Evolutionary conservation across 805 yeast genomes (phyloP), one percentile per base, ranked within the genome.

Genomic region (Candida pseudoglaebosa): DNA sequence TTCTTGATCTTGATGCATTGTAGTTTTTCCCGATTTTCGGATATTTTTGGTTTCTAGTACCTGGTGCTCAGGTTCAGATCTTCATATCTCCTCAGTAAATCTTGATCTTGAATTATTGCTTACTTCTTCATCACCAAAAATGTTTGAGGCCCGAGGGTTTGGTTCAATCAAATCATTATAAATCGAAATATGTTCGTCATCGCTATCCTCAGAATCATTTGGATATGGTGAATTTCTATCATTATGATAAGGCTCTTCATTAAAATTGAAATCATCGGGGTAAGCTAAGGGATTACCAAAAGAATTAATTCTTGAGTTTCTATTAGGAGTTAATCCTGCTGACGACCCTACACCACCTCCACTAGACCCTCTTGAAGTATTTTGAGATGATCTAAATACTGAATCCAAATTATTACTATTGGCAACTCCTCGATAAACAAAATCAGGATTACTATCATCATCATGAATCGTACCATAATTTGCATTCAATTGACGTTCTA

Each of bases 391-490:
- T 28, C 46, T 48, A 55, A 68, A 68, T 9, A 68, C 59, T 1
- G 71, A 58, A 37, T 67, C 73, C 24, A 68, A 55, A 45, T 68
- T 68, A 44, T 67, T 68, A 41, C 53, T 60, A 46, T 65, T 67
- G 35, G 70, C 57, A 16, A 68, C 71, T 5, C 74, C 74, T 34
- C 74, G 60, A 48, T 68, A 68, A 37, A 53, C 64, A 39, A 62
- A 68, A 40, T 64, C 74, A 16, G 56, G 61, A 32, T 48, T 47
- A n/a, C n/a, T n/a, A 12, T 49, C 46, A 14, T 42, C 41, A 5
- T 35, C 42, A 19, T 43, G 45, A 21, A 36, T 31, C 4, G 28
- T 18, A 10, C 34, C 33, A 32, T 19, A 39, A 21, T 21, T 14
- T 6, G 28, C 31, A 31, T 48, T 49, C 20, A 48, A 39, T 39